These are phyloP conservation scores for Prunella vulgaris DNA, from an alignment of 257 asterid species.

Conservation along the genomic window DNA sequence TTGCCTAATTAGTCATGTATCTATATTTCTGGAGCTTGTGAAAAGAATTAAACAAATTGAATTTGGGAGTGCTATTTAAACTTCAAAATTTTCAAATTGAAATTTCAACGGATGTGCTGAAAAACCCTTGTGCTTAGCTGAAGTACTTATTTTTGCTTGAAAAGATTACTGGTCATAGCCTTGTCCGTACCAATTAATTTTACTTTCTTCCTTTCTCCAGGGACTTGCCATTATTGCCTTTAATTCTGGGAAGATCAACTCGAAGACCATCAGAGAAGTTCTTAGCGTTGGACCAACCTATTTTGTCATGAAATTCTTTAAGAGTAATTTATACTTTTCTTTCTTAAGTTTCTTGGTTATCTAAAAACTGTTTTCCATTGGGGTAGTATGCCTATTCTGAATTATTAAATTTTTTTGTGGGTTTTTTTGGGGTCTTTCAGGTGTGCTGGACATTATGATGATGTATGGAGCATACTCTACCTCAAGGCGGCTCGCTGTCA, in stretches of 20 bases:
- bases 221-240: slow-evolving; percentile 79
- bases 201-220: slow-evolving; percentile 37
- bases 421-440: slow-evolving; percentile 28
- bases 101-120: background rate
- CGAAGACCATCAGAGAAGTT: slow-evolving; percentile 65
- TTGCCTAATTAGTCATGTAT: background rate
- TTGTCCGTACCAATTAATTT: slow-evolving; percentile 5
- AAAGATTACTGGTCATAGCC: slow-evolving; percentile 6
- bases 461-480: slow-evolving; percentile 98
- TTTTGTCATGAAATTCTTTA: slow-evolving; percentile 79
- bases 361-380: background rate
- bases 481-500: slow-evolving; percentile 70
- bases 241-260: slow-evolving; percentile 44
- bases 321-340: slow-evolving; percentile 43
- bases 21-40: background rate
- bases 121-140: background rate
- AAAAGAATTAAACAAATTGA: background rate
- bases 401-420: background rate
- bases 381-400: slow-evolving; percentile 10
- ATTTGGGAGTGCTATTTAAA: background rate
- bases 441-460: slow-evolving; percentile 84
- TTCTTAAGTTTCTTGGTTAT: slow-evolving; percentile 17
- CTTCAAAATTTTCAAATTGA: background rate
- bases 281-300: slow-evolving; percentile 96
- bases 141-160: slow-evolving; percentile 10